phyloP scores from a whole-genome alignment of 208 protist genomes.

The Acanthamoeba lenticulata region DNA sequence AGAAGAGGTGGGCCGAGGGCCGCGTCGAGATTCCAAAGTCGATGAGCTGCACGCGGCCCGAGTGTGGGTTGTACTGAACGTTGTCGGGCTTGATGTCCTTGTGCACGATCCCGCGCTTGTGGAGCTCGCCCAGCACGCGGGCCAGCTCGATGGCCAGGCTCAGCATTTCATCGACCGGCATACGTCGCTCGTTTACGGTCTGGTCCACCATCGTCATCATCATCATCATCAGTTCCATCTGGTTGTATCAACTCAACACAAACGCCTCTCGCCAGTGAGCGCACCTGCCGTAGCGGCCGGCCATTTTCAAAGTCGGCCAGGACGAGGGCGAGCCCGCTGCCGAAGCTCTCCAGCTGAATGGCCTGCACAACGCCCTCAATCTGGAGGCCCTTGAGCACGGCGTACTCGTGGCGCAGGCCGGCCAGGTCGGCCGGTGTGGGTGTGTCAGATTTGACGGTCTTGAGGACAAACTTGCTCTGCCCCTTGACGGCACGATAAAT shows the following conservation, averaged over 20 bases:
- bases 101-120: conserved; percentile 49
- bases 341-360: neutral
- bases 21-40: conserved; percentile 59
- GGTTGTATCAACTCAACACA: neutral
- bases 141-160: conserved; percentile 32
- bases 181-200: neutral
- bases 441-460: neutral
- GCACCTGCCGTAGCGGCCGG: neutral
- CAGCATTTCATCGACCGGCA: neutral
- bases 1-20: neutral
- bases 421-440: neutral
- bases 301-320: conserved; percentile 36
- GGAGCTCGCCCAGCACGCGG: conserved; percentile 25
- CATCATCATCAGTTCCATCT: no score
- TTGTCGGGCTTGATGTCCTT: conserved; percentile 72
- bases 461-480: neutral
- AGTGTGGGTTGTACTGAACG: neutral
- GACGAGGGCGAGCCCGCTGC: conserved; percentile 39
- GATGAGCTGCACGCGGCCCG: conserved; percentile 19
- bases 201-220: neutral
- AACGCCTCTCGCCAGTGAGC: neutral
- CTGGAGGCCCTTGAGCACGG: conserved; percentile 42
- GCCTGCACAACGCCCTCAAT: conserved; percentile 50
- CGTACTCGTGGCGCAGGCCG: conserved; percentile 18
- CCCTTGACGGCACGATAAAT: neutral